Evolutionary conservation across 2,329 filamentous ascomycete species (phyloP).

Genomic region (Drechslerella coelobrocha): DNA sequence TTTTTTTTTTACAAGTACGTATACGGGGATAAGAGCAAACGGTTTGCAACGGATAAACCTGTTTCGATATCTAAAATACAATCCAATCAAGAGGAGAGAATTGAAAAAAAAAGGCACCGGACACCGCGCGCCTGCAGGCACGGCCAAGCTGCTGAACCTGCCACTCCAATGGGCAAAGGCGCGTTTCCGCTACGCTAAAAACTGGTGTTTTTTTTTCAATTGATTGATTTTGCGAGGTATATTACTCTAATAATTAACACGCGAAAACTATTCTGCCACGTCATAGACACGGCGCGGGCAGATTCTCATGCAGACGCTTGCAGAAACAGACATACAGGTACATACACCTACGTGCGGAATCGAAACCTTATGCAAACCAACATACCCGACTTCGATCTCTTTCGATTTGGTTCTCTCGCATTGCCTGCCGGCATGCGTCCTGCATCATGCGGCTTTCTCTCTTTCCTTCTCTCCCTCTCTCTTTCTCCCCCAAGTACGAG

Average conservation of each 20-base stretch:
- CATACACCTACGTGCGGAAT: conserved; percentile 7
- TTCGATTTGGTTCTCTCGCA: conserved; percentile 49
- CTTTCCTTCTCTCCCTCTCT: too few species aligned
- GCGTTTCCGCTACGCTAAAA: conserved; percentile 46
- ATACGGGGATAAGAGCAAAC: not conserved
- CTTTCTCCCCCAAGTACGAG: too few species aligned
- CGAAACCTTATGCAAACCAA: conserved; percentile 1
- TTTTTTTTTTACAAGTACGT: too few species aligned
- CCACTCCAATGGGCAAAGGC: not conserved
- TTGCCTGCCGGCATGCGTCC: not conserved
- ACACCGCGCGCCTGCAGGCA: conserved; percentile 48
- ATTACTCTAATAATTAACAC: conserved; percentile 34
- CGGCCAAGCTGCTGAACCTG: conserved; percentile 5
- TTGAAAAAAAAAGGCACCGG: conserved; percentile 18
- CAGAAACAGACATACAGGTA: not conserved
- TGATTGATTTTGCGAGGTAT: not conserved
- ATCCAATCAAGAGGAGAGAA: not conserved
- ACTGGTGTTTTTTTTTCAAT: conserved; percentile 26
- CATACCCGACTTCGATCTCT: conserved; percentile 38
- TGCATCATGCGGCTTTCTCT: not conserved
- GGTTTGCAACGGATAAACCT: conserved; percentile 6
- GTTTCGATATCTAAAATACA: not conserved
- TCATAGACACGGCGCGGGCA: conserved; percentile 31
- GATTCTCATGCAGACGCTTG: not conserved
- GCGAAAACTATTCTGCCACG: conserved; percentile 45